A percentile compares a stretch with the other conserved stretches of the same genome.
Conservation (phyloP, 2,329 filamentous ascomycete species). For the Phialophora verrucosa region DNA sequence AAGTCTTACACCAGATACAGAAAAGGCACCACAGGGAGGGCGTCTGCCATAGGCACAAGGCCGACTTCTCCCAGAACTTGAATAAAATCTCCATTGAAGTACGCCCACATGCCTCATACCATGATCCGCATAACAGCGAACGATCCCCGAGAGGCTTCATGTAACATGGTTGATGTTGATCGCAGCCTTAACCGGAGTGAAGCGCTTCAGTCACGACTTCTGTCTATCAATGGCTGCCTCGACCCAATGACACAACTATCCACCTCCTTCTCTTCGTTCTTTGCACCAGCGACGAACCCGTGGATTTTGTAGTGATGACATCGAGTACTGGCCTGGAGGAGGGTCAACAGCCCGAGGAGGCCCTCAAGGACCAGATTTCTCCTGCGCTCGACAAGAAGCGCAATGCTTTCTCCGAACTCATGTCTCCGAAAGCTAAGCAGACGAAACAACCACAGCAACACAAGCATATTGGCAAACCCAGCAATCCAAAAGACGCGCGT, state of each 20-base stretch:
- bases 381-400: slow-evolving; percentile 24
- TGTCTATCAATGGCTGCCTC: neutral
- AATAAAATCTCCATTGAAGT: neutral
- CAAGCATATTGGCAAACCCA: slow-evolving; percentile 20
- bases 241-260: neutral
- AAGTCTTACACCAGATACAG: slow-evolving; percentile 22
- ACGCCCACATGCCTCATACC: neutral
- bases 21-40: slow-evolving; percentile 2
- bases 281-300: neutral
- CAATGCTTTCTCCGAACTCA: slow-evolving; percentile 57
- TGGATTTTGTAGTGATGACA: slow-evolving; percentile 2
- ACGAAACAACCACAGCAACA: slow-evolving; percentile 28
- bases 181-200: neutral
- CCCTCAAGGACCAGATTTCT: slow-evolving; percentile 3
- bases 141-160: neutral
- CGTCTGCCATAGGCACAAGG: slow-evolving; percentile 6
- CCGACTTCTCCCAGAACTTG: slow-evolving; percentile 21
- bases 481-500: slow-evolving; percentile 33
- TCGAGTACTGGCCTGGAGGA: neutral
- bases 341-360: slow-evolving; percentile 8
- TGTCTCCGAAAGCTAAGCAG: slow-evolving; percentile 57
- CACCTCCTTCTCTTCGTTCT: neutral
- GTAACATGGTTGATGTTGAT: neutral
- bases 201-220: neutral
- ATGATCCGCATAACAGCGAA: neutral